Base-by-base conservation (phyloP, 1,139 yeast genomes). In the Scheffersomyces cryptocercus region DNA sequence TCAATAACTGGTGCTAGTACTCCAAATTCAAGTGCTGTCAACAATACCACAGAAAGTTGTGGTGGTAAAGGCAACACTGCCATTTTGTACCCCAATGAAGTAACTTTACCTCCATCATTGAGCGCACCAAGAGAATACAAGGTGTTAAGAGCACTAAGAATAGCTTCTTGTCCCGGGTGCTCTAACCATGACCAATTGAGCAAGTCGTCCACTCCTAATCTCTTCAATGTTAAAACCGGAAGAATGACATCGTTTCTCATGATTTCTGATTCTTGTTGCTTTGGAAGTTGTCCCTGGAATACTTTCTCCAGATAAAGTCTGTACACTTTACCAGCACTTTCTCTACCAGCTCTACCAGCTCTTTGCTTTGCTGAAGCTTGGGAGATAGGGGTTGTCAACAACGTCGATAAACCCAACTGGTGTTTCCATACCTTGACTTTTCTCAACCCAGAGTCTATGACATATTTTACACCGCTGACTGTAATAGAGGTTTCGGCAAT, bases 331-430 rank as follows among this genome's bases (percentile, higher is more conserved):
- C 99, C 99, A 3, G 65, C 62, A 35, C 87, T 82, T 68, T 93
- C 98, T 81, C 99, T 88, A 53, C 99, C 99, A 26, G 99, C 99
- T 76, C 99, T 88, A 63, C 99, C 99, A 45, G 95, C 85, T 66
- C 99, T 77, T 69, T 93, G 99, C 36, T 86, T 81, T 0, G 99
- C 99, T 35, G 96, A 87, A 0, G 98, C 96, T 58, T 88, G 90
- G 0, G 98, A 90, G 14, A 95, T 85, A 1, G 99, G 93, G 0
- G 95, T 89, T 0, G 97, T 90, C 40, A 91, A 70, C 58, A 93
- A 77, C 0, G 98, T 88, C 10, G 97, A 95, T 37, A 93, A 75
- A 0, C 98, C 98, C 35, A 91, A 69, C 54, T 85, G 90, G 56
- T 93, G 96, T 55, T 93, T 81, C 96, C 97, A 93, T 1, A 91